Conservation (phyloP, 768 basidiomycete species). For the Leccinum olivaceopallidum region DNA sequence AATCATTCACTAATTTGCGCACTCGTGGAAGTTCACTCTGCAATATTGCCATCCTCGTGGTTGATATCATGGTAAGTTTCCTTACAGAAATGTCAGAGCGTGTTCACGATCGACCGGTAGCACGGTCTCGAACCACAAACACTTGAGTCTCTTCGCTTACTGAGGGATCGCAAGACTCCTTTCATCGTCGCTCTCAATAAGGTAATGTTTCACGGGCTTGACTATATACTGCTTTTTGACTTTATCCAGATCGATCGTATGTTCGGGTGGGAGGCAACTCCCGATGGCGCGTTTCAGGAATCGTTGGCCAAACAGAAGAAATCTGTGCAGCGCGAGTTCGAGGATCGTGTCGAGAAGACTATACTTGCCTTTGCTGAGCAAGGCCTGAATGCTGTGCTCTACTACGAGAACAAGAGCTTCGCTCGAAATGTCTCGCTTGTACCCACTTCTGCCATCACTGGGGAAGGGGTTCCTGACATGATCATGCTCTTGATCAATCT, state of each 20-base stretch:
- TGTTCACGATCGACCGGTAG: constrained; percentile 39
- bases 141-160: constrained; percentile 88
- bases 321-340: constrained; percentile 87
- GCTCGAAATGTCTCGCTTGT: constrained; percentile 94
- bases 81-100: neutral
- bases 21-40: constrained; percentile 95
- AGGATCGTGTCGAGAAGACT: constrained; percentile 81
- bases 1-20: constrained; percentile 97
- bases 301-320: constrained; percentile 80
- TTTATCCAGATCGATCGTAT: constrained; percentile 86
- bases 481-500: constrained; percentile 97
- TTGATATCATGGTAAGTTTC: constrained; percentile 89
- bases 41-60: constrained; percentile 98
- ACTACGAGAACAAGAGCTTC: constrained; percentile 98
- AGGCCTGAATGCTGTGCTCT: constrained; percentile 90
- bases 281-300: constrained; percentile 91
- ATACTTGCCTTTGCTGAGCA: constrained; percentile 97
- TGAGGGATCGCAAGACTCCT: constrained; percentile 92
- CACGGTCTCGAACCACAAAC: constrained; percentile 99
- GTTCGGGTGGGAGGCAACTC: constrained; percentile 91
- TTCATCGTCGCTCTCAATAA: constrained; percentile 99
- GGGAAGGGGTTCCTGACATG: constrained; percentile 99
- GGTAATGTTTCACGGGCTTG: constrained; percentile 38
- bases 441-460: constrained; percentile 96
- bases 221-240: constrained; percentile 11